These are phyloP conservation scores for Bipolaris gigantea DNA, from an alignment of 2,329 filamentous ascomycete genomes.

Conservation along the genomic window DNA sequence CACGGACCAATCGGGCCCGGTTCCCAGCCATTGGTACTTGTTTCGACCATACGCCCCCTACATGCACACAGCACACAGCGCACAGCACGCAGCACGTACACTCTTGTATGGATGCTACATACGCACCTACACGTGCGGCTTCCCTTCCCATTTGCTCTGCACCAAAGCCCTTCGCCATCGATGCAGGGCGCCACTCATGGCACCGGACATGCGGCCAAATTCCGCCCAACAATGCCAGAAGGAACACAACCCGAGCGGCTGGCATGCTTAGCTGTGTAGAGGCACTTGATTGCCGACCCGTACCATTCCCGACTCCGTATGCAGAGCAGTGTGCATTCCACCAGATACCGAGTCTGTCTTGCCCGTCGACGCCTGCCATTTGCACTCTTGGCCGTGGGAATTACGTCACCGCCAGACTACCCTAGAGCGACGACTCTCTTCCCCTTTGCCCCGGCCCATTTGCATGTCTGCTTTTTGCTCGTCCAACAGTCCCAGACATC, in stretches of 20 bases:
- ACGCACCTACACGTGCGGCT: background rate
- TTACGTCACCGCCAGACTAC: background rate
- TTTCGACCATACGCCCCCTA: background rate
- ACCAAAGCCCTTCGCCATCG: background rate
- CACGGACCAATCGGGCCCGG: background rate
- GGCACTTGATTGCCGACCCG: no score
- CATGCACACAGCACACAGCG: background rate
- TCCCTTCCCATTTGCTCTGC: background rate
- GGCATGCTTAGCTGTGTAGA: no score
- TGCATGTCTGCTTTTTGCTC: background rate
- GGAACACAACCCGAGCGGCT: no score
- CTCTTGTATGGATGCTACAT: background rate
- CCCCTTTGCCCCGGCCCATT: background rate
- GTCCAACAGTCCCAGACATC: background rate
- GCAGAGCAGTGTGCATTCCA: background rate
- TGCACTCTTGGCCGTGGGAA: background rate
- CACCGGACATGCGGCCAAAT: no score
- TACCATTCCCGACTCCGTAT: no score
- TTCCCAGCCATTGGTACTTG: background rate
- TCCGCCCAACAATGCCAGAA: no score
- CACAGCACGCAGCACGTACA: background rate
- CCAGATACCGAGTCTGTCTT: background rate
- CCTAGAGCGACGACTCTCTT: background rate
- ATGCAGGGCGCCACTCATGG: constrained; percentile 4
- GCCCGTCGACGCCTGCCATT: background rate